Conservation (phyloP, 345 rosid genomes). For the Corchorus capsularis region DNA sequence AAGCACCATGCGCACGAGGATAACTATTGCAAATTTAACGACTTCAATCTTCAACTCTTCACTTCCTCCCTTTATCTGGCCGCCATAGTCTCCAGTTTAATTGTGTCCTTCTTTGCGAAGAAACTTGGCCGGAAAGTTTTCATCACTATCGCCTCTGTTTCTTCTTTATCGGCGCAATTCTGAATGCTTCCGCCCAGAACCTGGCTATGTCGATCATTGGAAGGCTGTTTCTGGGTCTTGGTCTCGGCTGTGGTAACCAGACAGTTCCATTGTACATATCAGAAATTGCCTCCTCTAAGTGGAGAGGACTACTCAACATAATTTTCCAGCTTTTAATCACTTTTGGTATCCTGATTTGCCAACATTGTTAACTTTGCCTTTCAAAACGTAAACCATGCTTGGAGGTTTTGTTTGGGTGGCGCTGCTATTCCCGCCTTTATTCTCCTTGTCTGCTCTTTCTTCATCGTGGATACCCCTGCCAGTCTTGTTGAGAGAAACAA, state of each 20-base stretch:
- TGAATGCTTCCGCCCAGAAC: slow-evolving; percentile 42
- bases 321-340: slow-evolving; percentile 71
- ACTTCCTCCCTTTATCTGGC: slow-evolving; percentile 79
- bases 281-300: slow-evolving; percentile 87
- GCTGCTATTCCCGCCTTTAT: no score
- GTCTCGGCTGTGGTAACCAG: slow-evolving; percentile 78
- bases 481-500: no score
- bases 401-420: slow-evolving; percentile 66
- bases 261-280: slow-evolving; percentile 77
- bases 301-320: slow-evolving; percentile 60
- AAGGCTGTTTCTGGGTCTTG: slow-evolving; percentile 56
- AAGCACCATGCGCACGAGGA: slow-evolving; percentile 56
- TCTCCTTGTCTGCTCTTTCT: no score
- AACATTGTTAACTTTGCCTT: slow-evolving; percentile 46
- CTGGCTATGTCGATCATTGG: slow-evolving; percentile 56
- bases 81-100: slow-evolving; percentile 48
- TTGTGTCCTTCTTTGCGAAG: slow-evolving; percentile 45
- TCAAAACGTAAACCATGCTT: slow-evolving; percentile 40
- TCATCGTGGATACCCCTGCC: no score
- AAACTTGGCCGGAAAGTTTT: slow-evolving; percentile 47
- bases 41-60: slow-evolving; percentile 55
- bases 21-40: slow-evolving; percentile 71
- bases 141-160: slow-evolving; percentile 51
- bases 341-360: slow-evolving; percentile 56
- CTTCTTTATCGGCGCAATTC: slow-evolving; percentile 53